These are phyloP conservation scores for Phragmites australis DNA, from an alignment of 176 grass and related monocot species.

Conservation along the genomic window DNA sequence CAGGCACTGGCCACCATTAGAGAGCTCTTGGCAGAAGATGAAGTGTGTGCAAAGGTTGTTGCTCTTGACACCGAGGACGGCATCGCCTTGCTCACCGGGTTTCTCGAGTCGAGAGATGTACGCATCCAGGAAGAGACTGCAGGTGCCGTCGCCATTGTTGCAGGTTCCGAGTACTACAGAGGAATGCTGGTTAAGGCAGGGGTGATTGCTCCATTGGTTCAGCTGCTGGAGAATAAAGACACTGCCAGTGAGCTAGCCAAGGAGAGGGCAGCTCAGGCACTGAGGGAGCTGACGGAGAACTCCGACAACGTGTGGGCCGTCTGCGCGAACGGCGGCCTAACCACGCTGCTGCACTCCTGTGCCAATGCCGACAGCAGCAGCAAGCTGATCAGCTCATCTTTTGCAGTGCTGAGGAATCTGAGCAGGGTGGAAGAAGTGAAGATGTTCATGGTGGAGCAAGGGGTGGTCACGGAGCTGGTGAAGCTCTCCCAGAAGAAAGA, in stretches of 20 bases:
- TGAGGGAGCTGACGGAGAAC: conserved; percentile 82
- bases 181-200: conserved; percentile 66
- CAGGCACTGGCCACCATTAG: conserved; percentile 59
- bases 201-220: conserved; percentile 65
- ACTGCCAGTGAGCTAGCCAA: conserved; percentile 40
- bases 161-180: conserved; percentile 50
- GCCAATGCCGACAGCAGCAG: conserved; percentile 32
- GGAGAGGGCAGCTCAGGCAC: conserved; percentile 56
- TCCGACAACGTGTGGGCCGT: conserved; percentile 96
- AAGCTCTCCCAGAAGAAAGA: conserved; percentile 68
- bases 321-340: conserved; percentile 78
- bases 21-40: conserved; percentile 68
- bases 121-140: conserved; percentile 62
- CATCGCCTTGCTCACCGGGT: conserved; percentile 59
- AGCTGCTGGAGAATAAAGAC: conserved; percentile 51
- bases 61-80: conserved; percentile 59
- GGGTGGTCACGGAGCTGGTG: conserved; percentile 55
- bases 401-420: conserved; percentile 69
- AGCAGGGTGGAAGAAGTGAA: conserved; percentile 77
- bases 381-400: conserved; percentile 59
- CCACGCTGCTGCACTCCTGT: conserved; percentile 58
- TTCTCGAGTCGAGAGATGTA: conserved; percentile 56
- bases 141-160: conserved; percentile 50
- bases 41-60: conserved; percentile 54
- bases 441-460: conserved; percentile 78